These are phyloP conservation scores for Pluteus cervinus DNA, from an alignment of 768 basidiomycete genomes.

Conservation along the genomic window DNA sequence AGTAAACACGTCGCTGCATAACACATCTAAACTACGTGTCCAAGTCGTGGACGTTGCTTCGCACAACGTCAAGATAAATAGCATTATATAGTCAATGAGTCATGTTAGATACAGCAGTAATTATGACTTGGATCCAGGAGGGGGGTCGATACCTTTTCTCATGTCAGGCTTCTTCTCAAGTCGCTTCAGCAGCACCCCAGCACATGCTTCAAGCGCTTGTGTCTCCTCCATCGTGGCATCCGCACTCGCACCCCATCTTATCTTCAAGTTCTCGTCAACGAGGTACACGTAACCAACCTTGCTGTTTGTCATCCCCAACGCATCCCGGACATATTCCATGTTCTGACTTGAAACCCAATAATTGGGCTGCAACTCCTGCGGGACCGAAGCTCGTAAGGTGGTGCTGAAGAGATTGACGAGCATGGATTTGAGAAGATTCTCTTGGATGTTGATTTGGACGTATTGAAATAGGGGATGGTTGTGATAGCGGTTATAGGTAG, in stretches of 20 bases:
- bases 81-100: conserved; percentile 2
- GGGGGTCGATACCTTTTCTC: background rate
- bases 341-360: conserved; percentile 82
- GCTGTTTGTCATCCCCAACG: conserved; percentile 84
- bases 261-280: conserved; percentile 75
- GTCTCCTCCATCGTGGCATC: conserved; percentile 75
- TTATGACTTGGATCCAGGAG: background rate
- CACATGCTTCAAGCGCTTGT: conserved; percentile 60
- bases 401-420: conserved; percentile 82
- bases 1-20: conserved; percentile 21
- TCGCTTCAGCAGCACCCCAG: conserved; percentile 62
- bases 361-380: conserved; percentile 54
- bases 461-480: conserved; percentile 62
- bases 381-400: conserved; percentile 62
- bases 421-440: conserved; percentile 88
- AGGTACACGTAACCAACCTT: conserved; percentile 91
- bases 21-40: conserved; percentile 9
- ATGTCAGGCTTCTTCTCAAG: conserved; percentile 28
- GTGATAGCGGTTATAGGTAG: conserved; percentile 46
- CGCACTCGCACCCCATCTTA: conserved; percentile 91
- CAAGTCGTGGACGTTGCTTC: background rate
- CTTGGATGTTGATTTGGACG: conserved; percentile 88
- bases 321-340: conserved; percentile 80
- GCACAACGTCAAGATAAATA: conserved; percentile 7
- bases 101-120: background rate